Conservation (phyloP, 2,329 filamentous ascomycete species). For the Ophiostoma sp. region DNA sequence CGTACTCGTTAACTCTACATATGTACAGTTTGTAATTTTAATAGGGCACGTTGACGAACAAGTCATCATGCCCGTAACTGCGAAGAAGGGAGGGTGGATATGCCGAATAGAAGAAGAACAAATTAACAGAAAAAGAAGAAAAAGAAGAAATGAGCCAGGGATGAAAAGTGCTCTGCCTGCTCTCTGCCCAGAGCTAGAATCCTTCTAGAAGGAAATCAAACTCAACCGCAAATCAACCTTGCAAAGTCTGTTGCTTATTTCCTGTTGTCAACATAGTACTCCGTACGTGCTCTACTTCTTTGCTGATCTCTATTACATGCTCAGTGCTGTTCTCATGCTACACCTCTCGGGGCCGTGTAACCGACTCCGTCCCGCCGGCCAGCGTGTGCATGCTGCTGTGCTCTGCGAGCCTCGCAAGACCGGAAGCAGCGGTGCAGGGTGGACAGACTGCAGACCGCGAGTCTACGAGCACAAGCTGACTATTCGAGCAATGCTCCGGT, state of each 20-base stretch:
- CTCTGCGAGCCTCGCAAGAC: not conserved
- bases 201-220: slow-evolving; percentile 9
- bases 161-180: not conserved
- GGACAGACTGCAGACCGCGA: too few relatives aligned
- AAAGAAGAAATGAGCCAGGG: too few relatives aligned
- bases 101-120: too few relatives aligned
- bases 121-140: too few relatives aligned
- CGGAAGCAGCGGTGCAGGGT: not conserved
- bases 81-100: too few relatives aligned
- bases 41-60: not conserved
- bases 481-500: not conserved
- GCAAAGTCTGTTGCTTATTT: not conserved
- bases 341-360: not conserved
- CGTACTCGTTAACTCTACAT: not conserved
- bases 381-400: not conserved
- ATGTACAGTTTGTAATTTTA: not conserved
- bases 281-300: too few relatives aligned
- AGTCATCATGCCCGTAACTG: not conserved
- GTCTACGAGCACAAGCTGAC: not conserved
- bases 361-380: too few relatives aligned
- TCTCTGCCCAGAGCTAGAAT: not conserved
- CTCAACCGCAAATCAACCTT: not conserved
- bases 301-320: too few relatives aligned
- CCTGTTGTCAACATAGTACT: too few relatives aligned
- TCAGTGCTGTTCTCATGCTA: too few relatives aligned